Conservation (phyloP, 2,329 filamentous ascomycete genomes). For the Xylaria sp. region DNA sequence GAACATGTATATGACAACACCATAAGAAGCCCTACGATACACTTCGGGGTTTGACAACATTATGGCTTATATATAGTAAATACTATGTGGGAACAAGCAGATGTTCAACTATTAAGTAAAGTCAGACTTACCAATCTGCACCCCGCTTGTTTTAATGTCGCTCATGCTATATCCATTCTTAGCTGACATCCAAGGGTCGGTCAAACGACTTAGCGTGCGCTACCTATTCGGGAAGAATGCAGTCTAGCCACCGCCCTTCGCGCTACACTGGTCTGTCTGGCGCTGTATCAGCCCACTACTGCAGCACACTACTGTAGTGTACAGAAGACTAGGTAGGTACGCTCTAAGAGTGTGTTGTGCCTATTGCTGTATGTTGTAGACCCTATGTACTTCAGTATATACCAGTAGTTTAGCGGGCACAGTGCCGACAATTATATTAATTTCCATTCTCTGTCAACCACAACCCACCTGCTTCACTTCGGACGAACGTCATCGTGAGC, state of each 20-base stretch:
- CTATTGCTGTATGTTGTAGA: neutral
- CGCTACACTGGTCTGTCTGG: neutral
- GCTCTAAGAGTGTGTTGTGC: neutral
- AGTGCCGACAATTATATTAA: conserved; percentile 19
- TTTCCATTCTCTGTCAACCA: conserved; percentile 25
- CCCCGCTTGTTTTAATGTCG: conserved; percentile 1
- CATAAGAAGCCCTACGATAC: neutral
- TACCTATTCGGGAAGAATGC: conserved; percentile 2
- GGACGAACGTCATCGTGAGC: conserved; percentile 38
- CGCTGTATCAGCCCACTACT: conserved; percentile 4
- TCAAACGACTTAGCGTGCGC: neutral
- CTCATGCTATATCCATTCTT: neutral
- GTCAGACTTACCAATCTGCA: neutral
- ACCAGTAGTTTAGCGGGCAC: neutral
- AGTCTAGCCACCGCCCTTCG: neutral
- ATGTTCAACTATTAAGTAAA: neutral
- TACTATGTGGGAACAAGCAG: neutral
- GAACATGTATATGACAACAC: neutral
- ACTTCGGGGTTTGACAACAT: neutral
- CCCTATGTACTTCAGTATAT: neutral
- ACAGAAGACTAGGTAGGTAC: neutral
- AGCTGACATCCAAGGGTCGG: neutral
- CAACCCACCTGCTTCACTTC: conserved; percentile 1
- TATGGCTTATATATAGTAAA: neutral
- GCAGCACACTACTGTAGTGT: neutral